Base-by-base conservation (phyloP, 345 rosid genomes). In the Melaleuca alternifolia region DNA sequence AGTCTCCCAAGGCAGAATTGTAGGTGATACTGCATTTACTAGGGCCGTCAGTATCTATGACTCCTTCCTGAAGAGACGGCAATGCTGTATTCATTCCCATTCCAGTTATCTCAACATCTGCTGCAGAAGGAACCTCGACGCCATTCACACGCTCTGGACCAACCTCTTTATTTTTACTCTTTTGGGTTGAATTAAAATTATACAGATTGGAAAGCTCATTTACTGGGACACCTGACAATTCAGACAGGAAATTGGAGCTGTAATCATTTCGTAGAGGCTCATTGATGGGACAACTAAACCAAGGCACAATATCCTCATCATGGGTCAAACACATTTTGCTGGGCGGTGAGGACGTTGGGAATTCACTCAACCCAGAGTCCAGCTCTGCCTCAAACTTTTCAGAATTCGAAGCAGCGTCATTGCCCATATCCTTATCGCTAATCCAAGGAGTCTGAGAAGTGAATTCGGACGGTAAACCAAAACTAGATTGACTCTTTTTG, bases 291-390 rank as follows among this genome's bases (percentile, higher is more conserved):
- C 90, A 92, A 87, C 90, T 89, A 89, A 96, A 83, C 98, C 98
- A 96, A 76, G 94, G 97, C 61, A 91, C 95, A 84, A 92, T 88
- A 75, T 95, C 94, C 88, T 95, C 96, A 50, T 93, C 96, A 88
- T 91, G 94, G 90, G 89, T 90, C 91, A 93, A 86, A 84, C 92
- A 87, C 46, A 93, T 89, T 90, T 89, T 95, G 48, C 84, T 89
- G 23, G 95, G 90, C 3, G 96, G 93, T 51, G 88, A 91, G 1
- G 94, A 87, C 88, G 90, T 57, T 5, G 92, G 93, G 86, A 92
- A 87, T 88, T 94, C 98, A 84, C 90, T 92, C 88, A 91, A 50
- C 79, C 88, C 88, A 52, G 91, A 85, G 15, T 86, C 91, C 51
- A 86, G 52, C 37, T 71, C 54, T 71, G 81, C 81, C 84, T 89